A percentile compares a stretch with the other conserved stretches of the same genome.
phyloP scores from a whole-genome alignment of 345 rosid species.

The Eucalyptus guilfoylei region DNA sequence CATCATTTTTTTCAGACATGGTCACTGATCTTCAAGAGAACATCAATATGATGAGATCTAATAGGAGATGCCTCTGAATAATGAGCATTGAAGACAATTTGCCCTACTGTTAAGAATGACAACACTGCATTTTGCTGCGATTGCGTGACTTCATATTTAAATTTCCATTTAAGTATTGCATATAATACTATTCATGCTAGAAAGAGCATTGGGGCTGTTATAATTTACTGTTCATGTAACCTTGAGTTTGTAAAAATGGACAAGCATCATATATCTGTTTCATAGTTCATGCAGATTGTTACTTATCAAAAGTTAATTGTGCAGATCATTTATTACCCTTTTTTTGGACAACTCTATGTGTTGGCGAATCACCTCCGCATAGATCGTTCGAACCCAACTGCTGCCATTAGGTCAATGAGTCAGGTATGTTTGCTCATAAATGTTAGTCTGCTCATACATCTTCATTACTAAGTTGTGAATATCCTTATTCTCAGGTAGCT shows the following conservation, averaged over 20 bases:
- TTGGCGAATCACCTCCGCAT: constrained; percentile 35
- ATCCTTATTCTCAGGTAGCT: not conserved
- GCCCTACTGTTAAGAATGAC: not conserved
- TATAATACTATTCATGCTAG: not conserved
- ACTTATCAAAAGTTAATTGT: not conserved
- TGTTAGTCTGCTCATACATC: not conserved
- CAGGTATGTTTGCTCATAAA: not conserved
- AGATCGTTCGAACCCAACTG: constrained; percentile 28
- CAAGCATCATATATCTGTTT: not conserved
- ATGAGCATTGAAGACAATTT: not conserved
- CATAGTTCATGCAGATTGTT: not conserved
- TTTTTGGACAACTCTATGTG: constrained; percentile 39
- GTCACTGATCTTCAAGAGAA: not conserved
- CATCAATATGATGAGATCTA: not conserved
- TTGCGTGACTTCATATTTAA: not conserved
- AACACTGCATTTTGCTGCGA: not conserved
- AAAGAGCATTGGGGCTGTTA: not conserved
- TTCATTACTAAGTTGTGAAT: not conserved
- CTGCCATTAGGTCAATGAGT: constrained; percentile 36
- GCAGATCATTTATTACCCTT: constrained; percentile 43
- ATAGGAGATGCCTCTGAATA: not conserved
- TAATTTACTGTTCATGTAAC: not conserved
- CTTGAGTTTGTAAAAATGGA: not conserved
- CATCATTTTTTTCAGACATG: not conserved
- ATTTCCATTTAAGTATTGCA: not conserved